A percentile compares a stretch with the other conserved stretches of the same genome.
These are phyloP conservation scores for Aquilaria agallochum DNA, from an alignment of 441 rosid genomes.

Conservation along the genomic window DNA sequence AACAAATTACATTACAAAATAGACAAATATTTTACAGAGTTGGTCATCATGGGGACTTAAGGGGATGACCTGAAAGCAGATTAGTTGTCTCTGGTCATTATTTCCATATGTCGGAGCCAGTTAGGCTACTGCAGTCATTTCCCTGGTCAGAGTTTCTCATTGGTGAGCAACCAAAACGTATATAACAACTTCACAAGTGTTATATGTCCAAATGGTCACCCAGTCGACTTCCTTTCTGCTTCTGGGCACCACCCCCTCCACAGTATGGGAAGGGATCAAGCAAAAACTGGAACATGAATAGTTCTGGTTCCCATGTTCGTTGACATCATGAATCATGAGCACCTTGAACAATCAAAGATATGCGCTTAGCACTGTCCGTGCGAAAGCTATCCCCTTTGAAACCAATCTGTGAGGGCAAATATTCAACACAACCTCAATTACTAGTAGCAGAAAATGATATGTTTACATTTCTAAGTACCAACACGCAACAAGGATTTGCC, in stretches of 20 bases:
- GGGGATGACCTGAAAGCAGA: slow-evolving; percentile 28
- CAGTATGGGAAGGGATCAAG: slow-evolving; percentile 62
- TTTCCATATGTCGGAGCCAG: not conserved
- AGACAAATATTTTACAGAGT: slow-evolving; percentile 29
- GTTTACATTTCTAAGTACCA: too few species aligned
- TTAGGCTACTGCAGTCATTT: not conserved
- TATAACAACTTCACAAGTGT: slow-evolving; percentile 24
- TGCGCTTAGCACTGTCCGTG: slow-evolving; percentile 87
- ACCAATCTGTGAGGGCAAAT: slow-evolving; percentile 79
- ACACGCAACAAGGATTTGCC: too few species aligned
- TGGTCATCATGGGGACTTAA: slow-evolving; percentile 9
- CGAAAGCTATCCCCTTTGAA: slow-evolving; percentile 85
- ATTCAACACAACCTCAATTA: slow-evolving; percentile 32
- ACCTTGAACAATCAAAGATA: slow-evolving; percentile 81
- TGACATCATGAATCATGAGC: slow-evolving; percentile 87
- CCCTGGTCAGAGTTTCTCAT: slow-evolving; percentile 13
- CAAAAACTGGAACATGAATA: slow-evolving; percentile 39
- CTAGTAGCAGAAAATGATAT: too few species aligned
- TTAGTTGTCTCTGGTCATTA: slow-evolving; percentile 21
- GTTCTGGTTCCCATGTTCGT: slow-evolving; percentile 36
- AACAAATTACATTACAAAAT: slow-evolving; percentile 26
- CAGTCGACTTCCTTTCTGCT: slow-evolving; percentile 45
- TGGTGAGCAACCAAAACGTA: slow-evolving; percentile 11
- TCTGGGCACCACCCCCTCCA: slow-evolving; percentile 64
- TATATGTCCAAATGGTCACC: slow-evolving; percentile 14